These are phyloP conservation scores for Talaromyces rugulosus DNA, from an alignment of 2,329 filamentous ascomycete species.

Conservation along the genomic window DNA sequence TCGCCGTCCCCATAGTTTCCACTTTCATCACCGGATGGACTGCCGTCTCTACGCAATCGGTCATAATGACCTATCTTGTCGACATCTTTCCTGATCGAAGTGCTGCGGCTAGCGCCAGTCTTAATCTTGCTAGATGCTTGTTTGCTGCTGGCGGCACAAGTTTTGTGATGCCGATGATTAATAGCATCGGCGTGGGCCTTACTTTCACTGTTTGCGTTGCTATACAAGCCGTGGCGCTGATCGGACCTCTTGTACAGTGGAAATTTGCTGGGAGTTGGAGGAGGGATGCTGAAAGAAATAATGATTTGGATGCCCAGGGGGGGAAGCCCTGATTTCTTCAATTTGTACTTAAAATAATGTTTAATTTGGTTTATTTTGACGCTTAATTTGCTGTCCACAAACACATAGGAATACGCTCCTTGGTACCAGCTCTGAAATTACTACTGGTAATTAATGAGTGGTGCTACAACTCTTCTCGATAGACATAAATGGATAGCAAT, in stretches of 20 bases:
- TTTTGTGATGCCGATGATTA: constrained; percentile 48
- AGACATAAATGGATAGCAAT: no score
- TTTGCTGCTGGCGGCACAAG: constrained; percentile 51
- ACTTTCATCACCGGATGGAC: constrained; percentile 53
- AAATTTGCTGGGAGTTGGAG: constrained; percentile 39
- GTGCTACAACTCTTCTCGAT: no score
- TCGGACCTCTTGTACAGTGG: constrained; percentile 44
- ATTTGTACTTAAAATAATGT: no score
- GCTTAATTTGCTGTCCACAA: no score
- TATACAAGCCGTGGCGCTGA: constrained; percentile 44
- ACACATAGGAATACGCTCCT: no score
- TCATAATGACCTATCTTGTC: constrained; percentile 51
- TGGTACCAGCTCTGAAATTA: no score
- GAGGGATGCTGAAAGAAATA: neutral
- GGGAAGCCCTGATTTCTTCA: no score
- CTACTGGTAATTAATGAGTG: no score
- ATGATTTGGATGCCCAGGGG: no score
- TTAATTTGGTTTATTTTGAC: no score
- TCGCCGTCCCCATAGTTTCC: constrained; percentile 48
- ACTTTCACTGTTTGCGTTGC: constrained; percentile 46
- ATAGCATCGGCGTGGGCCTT: constrained; percentile 43
- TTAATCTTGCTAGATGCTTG: constrained; percentile 52
- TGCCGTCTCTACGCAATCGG: constrained; percentile 45
- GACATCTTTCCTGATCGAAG: constrained; percentile 50
- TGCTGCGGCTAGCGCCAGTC: constrained; percentile 50